Percentiles rank a stretch among this genome's conserved stretches.
Conservation (phyloP, 2,329 filamentous ascomycete genomes). For the Aureobasidium uvarum region DNA sequence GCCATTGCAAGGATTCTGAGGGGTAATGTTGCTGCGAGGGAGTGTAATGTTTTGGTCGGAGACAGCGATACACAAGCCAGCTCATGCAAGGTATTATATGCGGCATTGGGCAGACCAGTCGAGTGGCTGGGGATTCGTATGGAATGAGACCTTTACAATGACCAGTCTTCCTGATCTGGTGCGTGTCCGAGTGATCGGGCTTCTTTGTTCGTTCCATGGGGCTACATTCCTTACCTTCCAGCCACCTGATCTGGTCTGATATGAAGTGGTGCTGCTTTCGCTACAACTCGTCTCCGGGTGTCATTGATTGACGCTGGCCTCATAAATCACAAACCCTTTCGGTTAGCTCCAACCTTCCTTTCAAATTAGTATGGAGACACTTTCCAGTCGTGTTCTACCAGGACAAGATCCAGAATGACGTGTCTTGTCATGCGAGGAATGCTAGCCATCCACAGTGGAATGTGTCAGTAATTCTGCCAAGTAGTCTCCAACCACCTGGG, state of each 20-base stretch:
- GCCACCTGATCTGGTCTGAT: neutral
- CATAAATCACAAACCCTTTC: neutral
- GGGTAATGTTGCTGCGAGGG: constrained; percentile 5
- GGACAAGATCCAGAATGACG: too few species aligned
- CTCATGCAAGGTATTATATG: constrained; percentile 26
- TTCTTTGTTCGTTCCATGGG: constrained; percentile 1
- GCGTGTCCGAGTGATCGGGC: neutral
- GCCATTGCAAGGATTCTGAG: constrained; percentile 12
- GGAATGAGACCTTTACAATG: constrained; percentile 26
- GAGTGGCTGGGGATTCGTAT: constrained; percentile 17
- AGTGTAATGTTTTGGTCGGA: neutral
- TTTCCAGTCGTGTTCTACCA: neutral
- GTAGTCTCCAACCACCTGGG: neutral
- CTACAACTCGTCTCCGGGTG: neutral
- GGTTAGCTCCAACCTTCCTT: neutral
- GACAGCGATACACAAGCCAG: neutral
- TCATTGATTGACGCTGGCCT: neutral
- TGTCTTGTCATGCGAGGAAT: neutral
- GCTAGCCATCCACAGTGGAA: neutral
- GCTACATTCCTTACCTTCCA: neutral
- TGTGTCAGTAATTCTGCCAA: neutral
- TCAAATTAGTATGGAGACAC: neutral
- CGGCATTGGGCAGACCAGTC: constrained; percentile 1
- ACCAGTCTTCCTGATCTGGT: constrained; percentile 1
- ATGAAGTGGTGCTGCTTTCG: neutral